Evolutionary conservation across 2,329 filamentous ascomycete genomes (phyloP), one percentile per base, ranked within the genome.

Genomic region (Epichloe baconii): DNA sequence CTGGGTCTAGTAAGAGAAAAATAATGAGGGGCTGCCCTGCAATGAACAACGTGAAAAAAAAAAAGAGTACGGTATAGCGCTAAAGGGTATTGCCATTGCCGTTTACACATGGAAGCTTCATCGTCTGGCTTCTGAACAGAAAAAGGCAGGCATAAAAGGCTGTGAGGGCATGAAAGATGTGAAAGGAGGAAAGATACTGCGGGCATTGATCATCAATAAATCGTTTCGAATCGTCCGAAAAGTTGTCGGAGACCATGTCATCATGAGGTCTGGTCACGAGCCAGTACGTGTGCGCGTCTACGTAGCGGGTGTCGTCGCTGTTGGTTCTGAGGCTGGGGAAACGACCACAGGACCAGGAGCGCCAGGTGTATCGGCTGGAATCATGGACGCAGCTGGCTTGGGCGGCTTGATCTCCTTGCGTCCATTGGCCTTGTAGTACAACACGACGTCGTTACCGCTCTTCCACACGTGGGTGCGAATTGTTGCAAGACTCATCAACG

Each of bases 381-480:
- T 54, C 47, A 54, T 48, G 5, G 53, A 54, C 17, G 48, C 26
- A 11, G 53, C n/a, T 4, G 44, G 41, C 52, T 48, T 50, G 31
- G 48, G 43, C 6, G 54, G 54, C 42, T 54, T 53, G 36, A 81
- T 72, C 54, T 78, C 74, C 68, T 88, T 91, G 61, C 80, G 82
- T n/a, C 89, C 90, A 60, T 96, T 98, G 48, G 86, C 77, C 64
- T 90, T 94, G 74, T 98, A 98, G 62, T 88, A 80, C 47, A 98
- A 74, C 49, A 95, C 70, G 56, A 98, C 86, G 68, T 98, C 93
- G 60, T 86, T 90, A n/a, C 88, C 88, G 43, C 87, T 88, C 61
- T 94, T 88, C 93, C 93, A 98, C 50, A 97, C 76, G 63, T 95
- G 89, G 2, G 89, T 85, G 35, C 91, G 83, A 43, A 98, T 82